Evolutionary conservation across 2,329 filamentous ascomycete species (phyloP).

Genomic region (Beauveria varroae): DNA sequence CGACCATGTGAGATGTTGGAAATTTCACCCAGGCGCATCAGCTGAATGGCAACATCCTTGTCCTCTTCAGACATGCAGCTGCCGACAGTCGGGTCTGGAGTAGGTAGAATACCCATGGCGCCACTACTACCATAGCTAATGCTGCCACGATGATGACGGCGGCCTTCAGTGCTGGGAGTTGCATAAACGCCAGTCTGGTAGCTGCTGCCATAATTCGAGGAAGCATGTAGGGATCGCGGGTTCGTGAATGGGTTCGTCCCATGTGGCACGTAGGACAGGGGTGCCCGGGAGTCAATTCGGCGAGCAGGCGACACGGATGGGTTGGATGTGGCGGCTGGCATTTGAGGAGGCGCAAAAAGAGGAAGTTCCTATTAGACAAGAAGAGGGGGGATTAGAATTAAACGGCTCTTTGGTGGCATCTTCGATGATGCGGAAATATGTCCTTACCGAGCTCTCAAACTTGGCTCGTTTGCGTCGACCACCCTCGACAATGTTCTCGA

Average conservation of each 20-base stretch:
- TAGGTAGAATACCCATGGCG: slow-evolving; percentile 62
- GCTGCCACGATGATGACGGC: slow-evolving; percentile 56
- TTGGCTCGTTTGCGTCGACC: slow-evolving; percentile 92
- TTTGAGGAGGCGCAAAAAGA: slow-evolving; percentile 87
- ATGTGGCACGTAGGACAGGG: slow-evolving; percentile 68
- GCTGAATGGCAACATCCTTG: slow-evolving; percentile 87
- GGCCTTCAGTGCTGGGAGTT: slow-evolving; percentile 53
- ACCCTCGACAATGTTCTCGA: slow-evolving; percentile 97
- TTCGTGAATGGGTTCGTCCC: slow-evolving; percentile 76
- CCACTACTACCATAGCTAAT: slow-evolving; percentile 45
- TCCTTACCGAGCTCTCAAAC: slow-evolving; percentile 89
- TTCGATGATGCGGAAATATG: background rate
- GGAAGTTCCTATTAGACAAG: slow-evolving; percentile 67
- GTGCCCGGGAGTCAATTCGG: slow-evolving; percentile 63
- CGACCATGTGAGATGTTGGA: slow-evolving; percentile 90
- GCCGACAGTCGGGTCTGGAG: slow-evolving; percentile 92
- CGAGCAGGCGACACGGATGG: slow-evolving; percentile 93
- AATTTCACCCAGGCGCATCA: slow-evolving; percentile 92
- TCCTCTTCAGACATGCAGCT: slow-evolving; percentile 96
- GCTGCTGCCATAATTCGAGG: slow-evolving; percentile 61
- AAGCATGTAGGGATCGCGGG: slow-evolving; percentile 71
- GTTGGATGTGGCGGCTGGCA: slow-evolving; percentile 90
- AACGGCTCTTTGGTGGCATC: background rate
- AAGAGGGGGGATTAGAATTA: slow-evolving; percentile 17
- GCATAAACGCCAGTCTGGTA: slow-evolving; percentile 50